Base-by-base conservation (phyloP, 345 rosid species). In the Conringia planisiliqua region DNA sequence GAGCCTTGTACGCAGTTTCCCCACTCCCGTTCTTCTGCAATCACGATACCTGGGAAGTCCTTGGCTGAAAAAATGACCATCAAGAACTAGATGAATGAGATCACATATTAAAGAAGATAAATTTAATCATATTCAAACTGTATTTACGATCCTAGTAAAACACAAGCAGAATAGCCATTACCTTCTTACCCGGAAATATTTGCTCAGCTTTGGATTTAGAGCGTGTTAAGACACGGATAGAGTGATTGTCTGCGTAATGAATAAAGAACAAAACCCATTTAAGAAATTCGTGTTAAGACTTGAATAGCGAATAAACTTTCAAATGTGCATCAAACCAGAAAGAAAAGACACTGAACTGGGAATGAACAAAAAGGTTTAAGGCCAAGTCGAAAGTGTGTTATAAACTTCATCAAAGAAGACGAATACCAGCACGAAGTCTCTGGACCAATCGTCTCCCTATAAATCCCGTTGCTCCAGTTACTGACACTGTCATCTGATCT, bases 161-260 rank as follows among this genome's bases (percentile, higher is more conserved):
- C 43, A 65, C 36, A 56, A 74, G 61, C 46, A 70, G 66, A 68
- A 56, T 46, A 73, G 17, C 38, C 80, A 78, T 89, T 91, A 89
- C 97, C 97, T 93, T 87, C 97, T 91, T 93, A 94, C 96, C 97
- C 47, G 98, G 96, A 91, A 94, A 94, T 80, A 87, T 82, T 82
- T 79, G 72, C 85, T 86, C 81, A 43, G 98, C 97, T 84, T 85
- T 88, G 40, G 97, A 86, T 81, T 78, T 87, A 29, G 97, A 88
- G 70, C 97, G 98, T 35, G 97, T 91, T 80, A 94, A 85, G 80
- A 94, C 90, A 51, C 84, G 86, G 64, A 89, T 74, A 24, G 70
- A 70, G 74, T 89, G 95, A 59, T 82, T 86, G 60, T 88, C 98
- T 91, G 94, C 83, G 68, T 6, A 59, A 35, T 30, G 64, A 71